Percentiles rank a stretch among this genome's conserved stretches.
Evolutionary conservation across 148 eudicot genomes (phyloP).

Genomic region (Polygonum aviculare): DNA sequence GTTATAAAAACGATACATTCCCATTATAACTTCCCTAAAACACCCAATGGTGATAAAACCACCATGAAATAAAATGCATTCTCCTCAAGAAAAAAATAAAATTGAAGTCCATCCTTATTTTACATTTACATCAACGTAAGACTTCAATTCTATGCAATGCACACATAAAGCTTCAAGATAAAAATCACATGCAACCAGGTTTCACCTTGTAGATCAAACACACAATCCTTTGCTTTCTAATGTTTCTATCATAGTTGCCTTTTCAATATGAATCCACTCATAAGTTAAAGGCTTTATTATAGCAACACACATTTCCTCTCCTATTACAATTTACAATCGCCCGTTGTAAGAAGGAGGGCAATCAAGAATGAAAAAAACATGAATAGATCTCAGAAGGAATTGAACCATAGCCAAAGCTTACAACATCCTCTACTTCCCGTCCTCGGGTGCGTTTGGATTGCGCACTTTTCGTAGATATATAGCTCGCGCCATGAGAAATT

Average conservation of each 20-base stretch:
- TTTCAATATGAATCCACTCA: background rate
- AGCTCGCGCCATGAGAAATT: background rate
- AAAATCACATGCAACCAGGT: background rate
- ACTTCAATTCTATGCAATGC: background rate
- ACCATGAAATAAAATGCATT: background rate
- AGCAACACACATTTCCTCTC: background rate
- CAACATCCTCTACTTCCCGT: background rate
- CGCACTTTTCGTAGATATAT: background rate
- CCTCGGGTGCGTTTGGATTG: background rate
- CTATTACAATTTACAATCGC: background rate
- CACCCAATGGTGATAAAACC: too few species aligned
- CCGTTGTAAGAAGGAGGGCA: slow-evolving; percentile 2
- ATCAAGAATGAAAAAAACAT: background rate
- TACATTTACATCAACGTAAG: background rate
- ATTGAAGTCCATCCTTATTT: background rate
- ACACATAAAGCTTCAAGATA: background rate
- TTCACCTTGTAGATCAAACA: background rate
- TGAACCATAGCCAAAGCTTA: background rate
- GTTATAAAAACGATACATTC: background rate
- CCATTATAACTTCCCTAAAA: too few species aligned
- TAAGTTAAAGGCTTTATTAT: background rate
- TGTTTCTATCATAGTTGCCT: background rate
- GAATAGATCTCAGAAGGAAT: background rate
- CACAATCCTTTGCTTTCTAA: background rate
- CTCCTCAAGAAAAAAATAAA: too few species aligned